Base-by-base conservation (phyloP, 2,329 filamentous ascomycete species). In the Trichoderma sp. region DNA sequence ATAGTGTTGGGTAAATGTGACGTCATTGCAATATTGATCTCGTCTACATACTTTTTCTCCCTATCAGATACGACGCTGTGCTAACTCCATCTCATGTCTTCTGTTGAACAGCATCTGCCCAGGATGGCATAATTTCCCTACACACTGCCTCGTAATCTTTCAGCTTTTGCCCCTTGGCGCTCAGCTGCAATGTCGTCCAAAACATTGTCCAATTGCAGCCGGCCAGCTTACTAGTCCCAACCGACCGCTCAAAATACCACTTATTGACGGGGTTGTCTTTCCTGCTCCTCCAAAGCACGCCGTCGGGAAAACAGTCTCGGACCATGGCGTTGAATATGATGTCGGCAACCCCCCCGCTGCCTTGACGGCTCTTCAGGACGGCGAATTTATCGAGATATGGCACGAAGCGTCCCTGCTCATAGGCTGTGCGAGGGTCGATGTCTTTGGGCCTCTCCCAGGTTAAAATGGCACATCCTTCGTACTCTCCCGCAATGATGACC, bases 321-420 rank as follows among this genome's bases (percentile, higher is more conserved):
- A 97, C 92, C 92, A 99, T 97, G 37, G 93, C 90, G 70, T 96
- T 97, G 81, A 98, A 99, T 8, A 99, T 91, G 45, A 98, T 91
- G 76, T 99, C 95, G 1, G 95, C 94, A 3, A 98, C 94, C 3
- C 95, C 94, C 1, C 93, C 93, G 0, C 92, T 92, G 0, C 95
- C 95, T 78, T 99, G 95, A 13, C 90, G 91, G 69, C 89, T 90
- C 72, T 92, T 94, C 17, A 97, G 84, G 0, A 99, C 95, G 0
- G 95, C 95, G 76, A 99, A 98, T 77, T 99, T 99, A 79, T 99
- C 95, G 34, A 99, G 85, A 76, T 99, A 99, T 0, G 95, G 95
- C 0, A 99, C 92, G 72, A 93, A 86, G 10, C 91, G 86, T 1
- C 84, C 84, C 39, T 84, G 84, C 19, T 82, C 79, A 67, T 86